phyloP scores from a whole-genome alignment of 768 basidiomycete species.

The Pulveroboletus sp. region DNA sequence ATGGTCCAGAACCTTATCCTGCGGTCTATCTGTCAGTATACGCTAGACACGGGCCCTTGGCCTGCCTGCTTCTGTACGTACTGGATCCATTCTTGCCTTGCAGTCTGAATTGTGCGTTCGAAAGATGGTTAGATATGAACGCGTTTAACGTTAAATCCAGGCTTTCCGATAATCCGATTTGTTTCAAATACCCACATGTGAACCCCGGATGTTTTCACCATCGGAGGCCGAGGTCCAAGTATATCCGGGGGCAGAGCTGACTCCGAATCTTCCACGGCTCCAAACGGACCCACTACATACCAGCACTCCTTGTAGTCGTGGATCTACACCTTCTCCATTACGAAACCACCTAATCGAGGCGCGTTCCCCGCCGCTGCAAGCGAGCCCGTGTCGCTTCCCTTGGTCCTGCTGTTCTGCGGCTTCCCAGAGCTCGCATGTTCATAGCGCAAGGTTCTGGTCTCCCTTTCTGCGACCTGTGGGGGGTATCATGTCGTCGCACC shows the following conservation, averaged over 20 bases:
- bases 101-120: background rate
- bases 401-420: slow-evolving; percentile 59
- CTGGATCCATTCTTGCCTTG: background rate
- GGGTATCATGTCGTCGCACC: slow-evolving; percentile 64
- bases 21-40: background rate
- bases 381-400: slow-evolving; percentile 31
- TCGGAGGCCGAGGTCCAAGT: background rate
- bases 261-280: too few species aligned
- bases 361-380: slow-evolving; percentile 22
- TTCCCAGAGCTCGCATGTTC: slow-evolving; percentile 67
- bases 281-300: too few species aligned
- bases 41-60: background rate
- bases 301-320: slow-evolving; percentile 8
- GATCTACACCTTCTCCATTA: slow-evolving; percentile 13
- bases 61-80: slow-evolving; percentile 13
- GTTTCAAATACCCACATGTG: slow-evolving; percentile 3
- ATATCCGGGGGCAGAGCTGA: background rate
- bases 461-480: slow-evolving; percentile 37
- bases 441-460: slow-evolving; percentile 56
- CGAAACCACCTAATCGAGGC: slow-evolving; percentile 50
- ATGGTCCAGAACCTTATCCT: slow-evolving; percentile 9
- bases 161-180: background rate
- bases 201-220: background rate
- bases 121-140: background rate
- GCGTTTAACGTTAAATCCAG: background rate